phyloP scores from a whole-genome alignment of 2,329 filamentous ascomycete genomes.

The Acrocalymma vagum region DNA sequence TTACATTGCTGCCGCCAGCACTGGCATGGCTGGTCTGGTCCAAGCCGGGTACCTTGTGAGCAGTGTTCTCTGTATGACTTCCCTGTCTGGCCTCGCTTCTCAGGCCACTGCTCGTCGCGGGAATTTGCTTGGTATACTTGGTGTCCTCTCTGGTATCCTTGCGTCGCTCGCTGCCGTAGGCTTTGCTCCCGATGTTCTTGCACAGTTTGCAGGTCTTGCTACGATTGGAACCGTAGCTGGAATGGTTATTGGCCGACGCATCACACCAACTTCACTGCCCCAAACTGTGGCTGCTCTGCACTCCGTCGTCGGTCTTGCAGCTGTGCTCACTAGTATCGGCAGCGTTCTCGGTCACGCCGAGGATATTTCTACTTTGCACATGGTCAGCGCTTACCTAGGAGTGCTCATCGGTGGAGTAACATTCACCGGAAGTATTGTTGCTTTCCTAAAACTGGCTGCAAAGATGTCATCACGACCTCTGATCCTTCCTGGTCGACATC shows the following conservation, averaged over 20 bases:
- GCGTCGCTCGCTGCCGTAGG: constrained; percentile 84
- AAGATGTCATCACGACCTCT: constrained; percentile 82
- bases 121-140: constrained; percentile 86
- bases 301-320: constrained; percentile 88
- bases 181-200: constrained; percentile 78
- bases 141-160: constrained; percentile 82
- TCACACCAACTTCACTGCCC: constrained; percentile 86
- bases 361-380: constrained; percentile 78
- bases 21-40: constrained; percentile 83
- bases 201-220: constrained; percentile 82
- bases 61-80: constrained; percentile 81
- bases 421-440: constrained; percentile 89
- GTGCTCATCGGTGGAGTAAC: constrained; percentile 88
- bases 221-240: constrained; percentile 74
- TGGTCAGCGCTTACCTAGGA: constrained; percentile 86
- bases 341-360: constrained; percentile 80
- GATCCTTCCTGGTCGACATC: constrained; percentile 75
- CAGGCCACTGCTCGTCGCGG: constrained; percentile 85
- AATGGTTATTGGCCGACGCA: constrained; percentile 81
- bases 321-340: constrained; percentile 87
- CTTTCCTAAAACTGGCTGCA: constrained; percentile 86
- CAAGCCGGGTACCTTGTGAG: constrained; percentile 89
- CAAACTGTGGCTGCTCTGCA: constrained; percentile 90
- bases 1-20: constrained; percentile 80
- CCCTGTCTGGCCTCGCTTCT: constrained; percentile 81